phyloP scores from a whole-genome alignment of 805 yeast species.

The Starmera dryadoides region DNA sequence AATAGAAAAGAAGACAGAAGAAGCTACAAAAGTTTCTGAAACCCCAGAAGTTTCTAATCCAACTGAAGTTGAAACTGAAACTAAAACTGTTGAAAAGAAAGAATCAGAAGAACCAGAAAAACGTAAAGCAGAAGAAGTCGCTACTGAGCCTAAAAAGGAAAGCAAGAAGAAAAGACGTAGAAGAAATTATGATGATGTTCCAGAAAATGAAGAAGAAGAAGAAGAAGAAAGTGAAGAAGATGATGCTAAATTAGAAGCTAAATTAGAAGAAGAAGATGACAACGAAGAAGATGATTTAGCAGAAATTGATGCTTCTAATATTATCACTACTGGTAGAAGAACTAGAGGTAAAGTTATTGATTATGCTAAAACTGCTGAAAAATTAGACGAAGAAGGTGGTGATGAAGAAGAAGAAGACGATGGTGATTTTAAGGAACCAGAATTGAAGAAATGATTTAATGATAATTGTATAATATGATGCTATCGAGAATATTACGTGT shows the following conservation, averaged over 20 bases:
- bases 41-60: constrained; percentile 3
- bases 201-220: constrained; percentile 40
- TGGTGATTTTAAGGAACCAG: constrained; percentile 35
- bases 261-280: constrained; percentile 46
- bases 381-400: constrained; percentile 45
- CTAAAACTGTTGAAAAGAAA: constrained; percentile 13
- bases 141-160: constrained; percentile 28
- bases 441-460: background rate
- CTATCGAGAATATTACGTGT: background rate
- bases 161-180: constrained; percentile 55
- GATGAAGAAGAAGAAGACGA: constrained; percentile 44
- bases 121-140: constrained; percentile 19
- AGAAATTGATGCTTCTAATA: constrained; percentile 77
- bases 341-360: constrained; percentile 88
- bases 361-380: constrained; percentile 72
- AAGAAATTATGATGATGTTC: constrained; percentile 54
- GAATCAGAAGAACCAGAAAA: constrained; percentile 16
- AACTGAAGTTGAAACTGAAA: constrained; percentile 4
- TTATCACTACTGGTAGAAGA: constrained; percentile 79
- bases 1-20: too few relatives aligned
- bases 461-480: background rate
- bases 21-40: constrained; percentile 3
- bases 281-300: constrained; percentile 72
- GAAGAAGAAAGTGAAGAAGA: constrained; percentile 38
- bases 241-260: constrained; percentile 37